These are phyloP conservation scores for Lentinula guzmanii DNA, from an alignment of 768 basidiomycete genomes.

Conservation along the genomic window DNA sequence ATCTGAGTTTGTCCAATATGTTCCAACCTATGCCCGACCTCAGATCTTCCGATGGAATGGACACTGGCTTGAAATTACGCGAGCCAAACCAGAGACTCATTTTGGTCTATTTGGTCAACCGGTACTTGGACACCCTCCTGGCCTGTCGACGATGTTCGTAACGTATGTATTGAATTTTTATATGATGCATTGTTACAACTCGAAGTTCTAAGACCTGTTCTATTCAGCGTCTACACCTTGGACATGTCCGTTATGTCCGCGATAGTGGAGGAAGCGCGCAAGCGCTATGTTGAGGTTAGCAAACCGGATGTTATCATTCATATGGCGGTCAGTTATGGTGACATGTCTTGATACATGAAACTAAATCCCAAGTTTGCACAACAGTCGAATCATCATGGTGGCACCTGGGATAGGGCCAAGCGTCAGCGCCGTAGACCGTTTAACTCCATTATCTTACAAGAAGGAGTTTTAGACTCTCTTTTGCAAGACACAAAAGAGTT, in stretches of 20 bases:
- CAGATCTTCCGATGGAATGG: constrained; percentile 41
- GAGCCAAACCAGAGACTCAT: constrained; percentile 3
- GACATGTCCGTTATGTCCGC: constrained; percentile 33
- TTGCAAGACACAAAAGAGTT: constrained; percentile 50
- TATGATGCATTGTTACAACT: not conserved
- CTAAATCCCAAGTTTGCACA: not conserved
- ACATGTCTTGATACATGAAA: not conserved
- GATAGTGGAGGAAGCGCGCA: constrained; percentile 35
- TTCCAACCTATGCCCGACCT: constrained; percentile 32
- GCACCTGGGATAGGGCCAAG: constrained; percentile 13
- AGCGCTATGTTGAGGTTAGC: constrained; percentile 32
- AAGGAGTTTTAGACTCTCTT: constrained; percentile 39
- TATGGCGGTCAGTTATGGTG: constrained; percentile 23
- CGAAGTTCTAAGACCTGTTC: not conserved
- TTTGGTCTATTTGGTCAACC: not conserved
- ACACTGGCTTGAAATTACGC: constrained; percentile 33
- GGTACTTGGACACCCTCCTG: too few species aligned
- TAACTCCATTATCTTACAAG: constrained; percentile 45
- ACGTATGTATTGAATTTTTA: constrained; percentile 22
- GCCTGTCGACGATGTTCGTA: constrained; percentile 15
- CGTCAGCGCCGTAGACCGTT: constrained; percentile 38
- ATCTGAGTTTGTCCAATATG: constrained; percentile 28
- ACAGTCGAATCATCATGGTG: constrained; percentile 13
- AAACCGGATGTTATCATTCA: constrained; percentile 38
- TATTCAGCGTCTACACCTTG: constrained; percentile 34